Evolutionary conservation across 2,329 filamentous ascomycete genomes (phyloP), one percentile per base, ranked within the genome.

Genomic region (Diaporthe sp.): DNA sequence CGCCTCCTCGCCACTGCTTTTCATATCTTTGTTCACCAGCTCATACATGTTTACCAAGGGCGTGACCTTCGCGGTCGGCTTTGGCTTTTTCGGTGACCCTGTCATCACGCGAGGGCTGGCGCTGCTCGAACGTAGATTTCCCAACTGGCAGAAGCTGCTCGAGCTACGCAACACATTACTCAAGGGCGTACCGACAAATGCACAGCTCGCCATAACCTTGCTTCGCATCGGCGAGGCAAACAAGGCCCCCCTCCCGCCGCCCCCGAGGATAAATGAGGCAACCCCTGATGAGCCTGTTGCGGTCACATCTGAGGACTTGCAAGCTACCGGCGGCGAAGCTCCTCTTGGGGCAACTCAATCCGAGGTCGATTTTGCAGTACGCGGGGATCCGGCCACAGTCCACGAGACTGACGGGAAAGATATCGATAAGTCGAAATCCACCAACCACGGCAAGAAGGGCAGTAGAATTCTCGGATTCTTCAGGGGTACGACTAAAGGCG

Each of bases 121-220:
- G 17, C 89, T 90, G 77, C 82, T 94, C 37, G 92, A 94, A 81
- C 84, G 83, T 10, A 83, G 82, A 9, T 88, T 92, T 77, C 94
- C 94, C 0, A 85, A 92, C 77, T 97, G 94, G 94, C 88, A 94
- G 79, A 94, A 93, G 77, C 85, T 94, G 9, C 85, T 96, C 22
- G 92, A 95, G 78, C 83, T 95, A 15, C 89, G 93, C 75, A 95
- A 95, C 78, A 94, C 93, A 0, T 81, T 97, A 1, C 89, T 97
- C 68, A 94, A 93, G 80, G 94, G 94, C 3, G 92, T 97, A 0
- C 95, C 95, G 0, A 97, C 94, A 2, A 97, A 97, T 80, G 94
- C 94, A 4, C 95, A 97, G 80, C 89, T 97, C 25, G 92, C 94
- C 0, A 85, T 97, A 37, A 97, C 94, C 0, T 87, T 97, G 1